Percentiles rank a stretch among this genome's conserved stretches.
These are phyloP conservation scores for Monosporozyma solicola DNA, from an alignment of 805 yeast genomes.

Conservation along the genomic window DNA sequence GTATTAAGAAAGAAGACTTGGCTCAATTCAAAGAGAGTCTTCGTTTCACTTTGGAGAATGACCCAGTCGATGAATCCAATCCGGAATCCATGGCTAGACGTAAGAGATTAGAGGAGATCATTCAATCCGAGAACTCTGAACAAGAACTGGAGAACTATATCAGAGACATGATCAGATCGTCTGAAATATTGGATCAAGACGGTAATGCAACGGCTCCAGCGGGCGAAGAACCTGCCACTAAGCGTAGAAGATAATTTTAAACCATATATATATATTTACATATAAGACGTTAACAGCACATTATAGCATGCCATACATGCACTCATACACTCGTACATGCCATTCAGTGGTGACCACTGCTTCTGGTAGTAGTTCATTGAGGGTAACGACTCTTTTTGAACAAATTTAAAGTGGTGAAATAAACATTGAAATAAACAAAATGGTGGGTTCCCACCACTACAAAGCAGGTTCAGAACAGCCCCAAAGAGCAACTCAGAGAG, in stretches of 20 bases:
- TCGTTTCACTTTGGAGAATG: constrained; percentile 48
- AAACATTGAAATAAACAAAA: not conserved
- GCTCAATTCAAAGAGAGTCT: constrained; percentile 36
- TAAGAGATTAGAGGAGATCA: constrained; percentile 55
- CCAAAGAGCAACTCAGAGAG: not conserved
- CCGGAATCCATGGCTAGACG: constrained; percentile 49
- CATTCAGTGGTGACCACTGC: too few species aligned
- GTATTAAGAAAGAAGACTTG: constrained; percentile 24
- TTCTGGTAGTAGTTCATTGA: not conserved
- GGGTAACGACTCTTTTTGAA: not conserved
- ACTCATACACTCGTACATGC: too few species aligned
- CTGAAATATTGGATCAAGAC: constrained; percentile 32
- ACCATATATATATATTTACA: not conserved
- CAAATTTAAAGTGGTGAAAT: not conserved
- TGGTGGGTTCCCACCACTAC: not conserved
- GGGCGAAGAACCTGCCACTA: constrained; percentile 18
- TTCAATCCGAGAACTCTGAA: constrained; percentile 75
- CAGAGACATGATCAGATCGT: constrained; percentile 48
- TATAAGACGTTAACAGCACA: not conserved
- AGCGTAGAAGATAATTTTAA: constrained; percentile 6
- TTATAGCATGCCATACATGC: not conserved
- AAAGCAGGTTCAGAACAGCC: not conserved
- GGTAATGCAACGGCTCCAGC: constrained; percentile 8
- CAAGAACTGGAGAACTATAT: constrained; percentile 63
- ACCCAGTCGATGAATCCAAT: constrained; percentile 31